These are phyloP conservation scores for Kwoniella pini DNA, from an alignment of 768 basidiomycete species.

Conservation along the genomic window DNA sequence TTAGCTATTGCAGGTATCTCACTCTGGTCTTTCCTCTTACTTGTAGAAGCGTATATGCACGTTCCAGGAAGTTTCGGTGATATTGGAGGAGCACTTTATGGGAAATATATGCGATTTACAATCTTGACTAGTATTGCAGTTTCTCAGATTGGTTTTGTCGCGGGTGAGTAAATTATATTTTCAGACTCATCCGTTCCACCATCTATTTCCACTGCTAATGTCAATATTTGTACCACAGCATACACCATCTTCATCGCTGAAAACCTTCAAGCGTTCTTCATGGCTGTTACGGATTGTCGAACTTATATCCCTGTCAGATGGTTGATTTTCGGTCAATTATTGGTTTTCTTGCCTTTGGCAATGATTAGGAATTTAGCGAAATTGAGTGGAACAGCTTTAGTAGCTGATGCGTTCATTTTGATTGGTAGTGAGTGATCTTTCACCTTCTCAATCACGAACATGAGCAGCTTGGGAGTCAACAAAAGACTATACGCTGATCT, in stretches of 20 bases:
- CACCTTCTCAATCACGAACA: too few species aligned
- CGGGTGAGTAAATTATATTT: slow-evolving; percentile 28
- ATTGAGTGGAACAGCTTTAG: slow-evolving; percentile 82
- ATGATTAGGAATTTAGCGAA: slow-evolving; percentile 93
- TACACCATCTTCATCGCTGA: slow-evolving; percentile 96
- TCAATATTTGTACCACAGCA: too few species aligned
- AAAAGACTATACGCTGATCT: neutral
- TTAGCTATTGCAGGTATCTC: slow-evolving; percentile 80
- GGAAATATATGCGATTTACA: slow-evolving; percentile 85
- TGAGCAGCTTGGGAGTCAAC: too few species aligned
- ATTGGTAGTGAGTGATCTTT: slow-evolving; percentile 61
- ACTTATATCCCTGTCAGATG: slow-evolving; percentile 68
- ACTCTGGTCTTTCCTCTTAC: slow-evolving; percentile 87
- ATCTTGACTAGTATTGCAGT: slow-evolving; percentile 84
- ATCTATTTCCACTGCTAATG: too few species aligned
- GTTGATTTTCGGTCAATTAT: slow-evolving; percentile 75
- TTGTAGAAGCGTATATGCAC: slow-evolving; percentile 81
- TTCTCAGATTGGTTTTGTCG: slow-evolving; percentile 62
- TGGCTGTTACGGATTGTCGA: slow-evolving; percentile 74
- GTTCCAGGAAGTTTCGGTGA: slow-evolving; percentile 94
- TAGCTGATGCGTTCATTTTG: slow-evolving; percentile 94
- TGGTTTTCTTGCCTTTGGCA: slow-evolving; percentile 85
- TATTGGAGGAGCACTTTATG: slow-evolving; percentile 89
- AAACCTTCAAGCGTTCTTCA: slow-evolving; percentile 80
- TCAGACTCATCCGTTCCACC: too few species aligned